Percentiles rank a stretch among this genome's conserved stretches.
These are phyloP conservation scores for Flammula alnicola DNA, from an alignment of 1,284 basidiomycete species.

Conservation along the genomic window DNA sequence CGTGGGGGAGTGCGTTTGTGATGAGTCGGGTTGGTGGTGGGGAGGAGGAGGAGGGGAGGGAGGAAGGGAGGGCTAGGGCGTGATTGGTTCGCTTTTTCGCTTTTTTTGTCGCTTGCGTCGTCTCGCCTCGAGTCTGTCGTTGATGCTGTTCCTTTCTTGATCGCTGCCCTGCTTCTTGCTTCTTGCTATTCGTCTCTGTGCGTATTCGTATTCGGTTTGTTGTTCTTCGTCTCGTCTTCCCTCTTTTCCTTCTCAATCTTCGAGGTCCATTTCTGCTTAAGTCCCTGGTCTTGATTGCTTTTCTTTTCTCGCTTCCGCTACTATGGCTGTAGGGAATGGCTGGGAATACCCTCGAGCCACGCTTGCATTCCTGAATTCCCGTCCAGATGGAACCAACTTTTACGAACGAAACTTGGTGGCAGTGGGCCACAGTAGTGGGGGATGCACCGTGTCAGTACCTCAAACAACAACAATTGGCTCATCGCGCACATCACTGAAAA, in stretches of 20 bases:
- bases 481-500: background rate
- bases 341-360: slow-evolving; percentile 14
- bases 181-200: no score
- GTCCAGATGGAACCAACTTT: slow-evolving; percentile 9
- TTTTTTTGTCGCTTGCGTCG: background rate
- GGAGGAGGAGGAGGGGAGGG: slow-evolving; percentile 23
- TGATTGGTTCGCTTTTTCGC: background rate
- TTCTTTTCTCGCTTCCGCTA: no score
- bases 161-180: no score
- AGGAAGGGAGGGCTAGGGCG: slow-evolving; percentile 3
- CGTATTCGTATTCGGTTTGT: no score
- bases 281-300: no score
- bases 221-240: no score
- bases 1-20: slow-evolving; percentile 63
- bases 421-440: slow-evolving; percentile 12
- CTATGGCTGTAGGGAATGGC: slow-evolving; percentile 3
- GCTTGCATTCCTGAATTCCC: slow-evolving; percentile 8
- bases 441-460: slow-evolving; percentile 5
- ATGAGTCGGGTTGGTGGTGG: slow-evolving; percentile 50
- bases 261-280: no score
- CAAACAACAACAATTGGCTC: background rate
- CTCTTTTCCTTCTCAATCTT: no score
- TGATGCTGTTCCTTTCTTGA: no score
- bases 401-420: slow-evolving; percentile 5
- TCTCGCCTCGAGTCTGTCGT: no score